These are phyloP conservation scores for Microcera coccophila DNA, from an alignment of 2,329 filamentous ascomycete genomes.

Conservation along the genomic window DNA sequence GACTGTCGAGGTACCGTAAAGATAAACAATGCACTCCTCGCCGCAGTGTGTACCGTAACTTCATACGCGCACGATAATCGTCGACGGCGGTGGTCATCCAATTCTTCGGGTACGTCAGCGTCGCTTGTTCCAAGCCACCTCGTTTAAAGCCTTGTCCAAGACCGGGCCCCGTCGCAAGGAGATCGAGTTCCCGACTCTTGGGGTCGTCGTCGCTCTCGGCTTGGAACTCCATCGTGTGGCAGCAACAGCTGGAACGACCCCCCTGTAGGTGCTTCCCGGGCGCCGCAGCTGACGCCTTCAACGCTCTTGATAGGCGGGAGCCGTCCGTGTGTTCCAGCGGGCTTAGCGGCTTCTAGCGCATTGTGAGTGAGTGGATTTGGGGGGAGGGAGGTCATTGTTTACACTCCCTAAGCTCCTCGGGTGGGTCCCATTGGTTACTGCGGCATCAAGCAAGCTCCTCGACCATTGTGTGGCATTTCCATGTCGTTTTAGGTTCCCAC, in stretches of 20 bases:
- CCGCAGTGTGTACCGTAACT: too few relatives aligned
- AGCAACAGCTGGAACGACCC: neutral
- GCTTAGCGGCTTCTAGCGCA: neutral
- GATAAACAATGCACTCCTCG: too few relatives aligned
- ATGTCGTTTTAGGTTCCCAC: neutral
- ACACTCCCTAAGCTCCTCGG: neutral
- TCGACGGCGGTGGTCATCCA: too few relatives aligned
- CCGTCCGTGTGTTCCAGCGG: neutral
- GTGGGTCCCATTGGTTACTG: constrained; percentile 3
- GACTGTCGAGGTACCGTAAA: too few relatives aligned
- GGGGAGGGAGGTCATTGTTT: constrained; percentile 2
- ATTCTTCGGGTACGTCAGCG: too few relatives aligned
- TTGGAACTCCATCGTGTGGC: too few relatives aligned
- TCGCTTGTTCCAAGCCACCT: too few relatives aligned
- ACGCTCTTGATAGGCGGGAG: constrained; percentile 18
- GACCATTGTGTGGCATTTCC: constrained; percentile 2
- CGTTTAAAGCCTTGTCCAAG: too few relatives aligned
- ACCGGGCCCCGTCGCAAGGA: too few relatives aligned
- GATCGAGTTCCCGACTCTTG: constrained; percentile 1
- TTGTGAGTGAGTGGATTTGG: too few relatives aligned
- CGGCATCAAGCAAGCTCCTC: constrained; percentile 4
- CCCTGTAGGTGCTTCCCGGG: constrained; percentile 1
- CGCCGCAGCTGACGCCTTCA: constrained; percentile 15
- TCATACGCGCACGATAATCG: too few relatives aligned
- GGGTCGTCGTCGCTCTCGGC: too few relatives aligned